Evolutionary conservation across 2,329 filamentous ascomycete genomes (phyloP), one percentile per base, ranked within the genome.

Genomic region (Ophiocordyceps polyrhachis-furcata): DNA sequence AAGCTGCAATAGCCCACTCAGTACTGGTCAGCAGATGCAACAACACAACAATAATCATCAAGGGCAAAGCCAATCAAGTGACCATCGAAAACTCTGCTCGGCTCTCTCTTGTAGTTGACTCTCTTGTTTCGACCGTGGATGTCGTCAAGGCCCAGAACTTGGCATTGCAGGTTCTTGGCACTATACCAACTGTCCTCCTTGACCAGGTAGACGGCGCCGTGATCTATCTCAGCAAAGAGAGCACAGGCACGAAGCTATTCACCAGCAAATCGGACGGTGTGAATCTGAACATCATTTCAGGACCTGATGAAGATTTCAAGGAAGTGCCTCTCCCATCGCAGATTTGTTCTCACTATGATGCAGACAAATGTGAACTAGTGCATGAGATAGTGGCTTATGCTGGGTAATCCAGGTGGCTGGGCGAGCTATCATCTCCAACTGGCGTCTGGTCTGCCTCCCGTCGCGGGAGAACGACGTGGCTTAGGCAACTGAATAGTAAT

Each of bases 361-460:
- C 80, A 61, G 68, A 58, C 43, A 74, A 86, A 62, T 83, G 84
- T 20, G 77, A 82, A 51, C 59, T 96, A 50, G 74, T 89, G 25
- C 94, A 79, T 57, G 89, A 96, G 71, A 96, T 98, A 61, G 91
- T 98, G 17, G 87, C 91, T 56, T 89, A 96, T 65, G 78, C 83
- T 50, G 88, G 89, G 46, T 95, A 70, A 32, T 6, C 31, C 13
- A 32, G 31, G 13, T 14, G 31, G 31, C 31, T 6, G 21, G 21
- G 21, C 21, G 21, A 23, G 21, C 21, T 6, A 23, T 23, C 21
- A 23, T 23, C 21, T 23, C 21, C 21, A 6, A 23, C 21, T 23
- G 21, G 21, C 6, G 21, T 23, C 6, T 23, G 21, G 21, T 23
- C 21, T 6, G 21, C 21, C 21, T 23, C 21, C 21, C 21, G 21